Percentiles rank a stretch among this genome's conserved stretches.
Evolutionary conservation across 2,329 filamentous ascomycete genomes (phyloP).

Genomic region (Venturiaceae sp.): DNA sequence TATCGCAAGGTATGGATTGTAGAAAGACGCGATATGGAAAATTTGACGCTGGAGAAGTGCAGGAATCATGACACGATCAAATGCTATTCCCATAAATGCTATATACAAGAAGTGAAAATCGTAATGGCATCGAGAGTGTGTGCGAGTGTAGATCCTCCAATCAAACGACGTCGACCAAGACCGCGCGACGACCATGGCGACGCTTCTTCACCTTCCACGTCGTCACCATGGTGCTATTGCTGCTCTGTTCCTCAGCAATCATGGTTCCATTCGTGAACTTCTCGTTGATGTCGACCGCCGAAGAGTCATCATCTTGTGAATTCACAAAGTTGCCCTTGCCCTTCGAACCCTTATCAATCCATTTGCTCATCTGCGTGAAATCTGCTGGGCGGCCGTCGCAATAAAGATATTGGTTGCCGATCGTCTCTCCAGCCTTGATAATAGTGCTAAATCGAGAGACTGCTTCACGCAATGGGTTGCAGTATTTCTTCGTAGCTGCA

Average conservation of each 20-base stretch:
- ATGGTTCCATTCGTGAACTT: background rate
- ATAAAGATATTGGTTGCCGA: background rate
- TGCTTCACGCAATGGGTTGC: background rate
- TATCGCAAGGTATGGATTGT: too few species aligned
- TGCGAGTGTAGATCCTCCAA: too few species aligned
- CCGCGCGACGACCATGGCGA: too few species aligned
- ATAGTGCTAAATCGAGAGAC: background rate
- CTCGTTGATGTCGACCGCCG: background rate
- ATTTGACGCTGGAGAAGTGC: too few species aligned
- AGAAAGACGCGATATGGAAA: too few species aligned
- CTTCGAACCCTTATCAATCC: background rate
- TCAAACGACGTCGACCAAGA: too few species aligned
- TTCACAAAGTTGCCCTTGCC: background rate
- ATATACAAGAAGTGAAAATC: slow-evolving; percentile 5
- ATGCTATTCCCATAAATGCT: background rate
- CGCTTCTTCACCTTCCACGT: background rate
- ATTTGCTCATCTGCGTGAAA: background rate
- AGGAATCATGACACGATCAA: too few species aligned
- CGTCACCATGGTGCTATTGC: background rate
- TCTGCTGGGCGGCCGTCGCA: slow-evolving; percentile 1
- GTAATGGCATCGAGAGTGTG: too few species aligned
- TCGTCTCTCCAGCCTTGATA: slow-evolving; percentile 1
- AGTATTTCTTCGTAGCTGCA: background rate
- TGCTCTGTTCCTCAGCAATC: background rate
- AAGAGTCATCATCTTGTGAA: background rate